Evolutionary conservation across 768 basidiomycete species (phyloP), one percentile per base, ranked within the genome.

Genomic region (Filobasidium wieringae): DNA sequence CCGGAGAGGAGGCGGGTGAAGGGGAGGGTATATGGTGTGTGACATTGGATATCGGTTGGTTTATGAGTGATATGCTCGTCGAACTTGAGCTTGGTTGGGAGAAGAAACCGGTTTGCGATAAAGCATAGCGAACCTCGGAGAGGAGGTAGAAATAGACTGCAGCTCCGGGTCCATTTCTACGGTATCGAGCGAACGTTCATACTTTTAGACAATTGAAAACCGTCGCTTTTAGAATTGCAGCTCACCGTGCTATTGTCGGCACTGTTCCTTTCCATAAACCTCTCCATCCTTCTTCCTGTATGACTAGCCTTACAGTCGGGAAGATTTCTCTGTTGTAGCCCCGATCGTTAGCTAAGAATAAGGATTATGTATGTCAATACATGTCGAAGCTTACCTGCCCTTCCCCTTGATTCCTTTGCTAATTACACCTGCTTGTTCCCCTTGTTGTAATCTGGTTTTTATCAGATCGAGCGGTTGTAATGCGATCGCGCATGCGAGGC

Each of bases 201-300:
- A 51, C 56, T 24, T 12, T 33, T 14, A 22, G 22, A 33, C 26
- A 45, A 14, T 14, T 32, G 34, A n/a, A 24, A 9, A n/a, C 12
- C 19, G 34, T 54, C 15, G 47, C 22, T 30, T 45, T 32, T 32
- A 24, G 54, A 43, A 8, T 43, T 19, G n/a, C n/a, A n/a, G 63
- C 69, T 54, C 55, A 74, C 89, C 90, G 79, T 19, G 81, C 73
- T 12, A 95, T 76, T 0, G 90, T 88, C 6, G 90, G 84, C 6
- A 78, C 75, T 0, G 92, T 93, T 8, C 92, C 92, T 54, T 88
- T 78, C 92, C 92, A 96, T 30, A 95, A 77, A 0, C 88, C 89
- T 32, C 68, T 60, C 12, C 82, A 57, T 2, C 92, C 92, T 53
- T 84, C 78, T 2, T 79, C 75, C 29, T 76, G 66, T 24, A 89